These are phyloP conservation scores for Paxillus ammoniavirescens DNA, from an alignment of 768 basidiomycete genomes.

Conservation along the genomic window DNA sequence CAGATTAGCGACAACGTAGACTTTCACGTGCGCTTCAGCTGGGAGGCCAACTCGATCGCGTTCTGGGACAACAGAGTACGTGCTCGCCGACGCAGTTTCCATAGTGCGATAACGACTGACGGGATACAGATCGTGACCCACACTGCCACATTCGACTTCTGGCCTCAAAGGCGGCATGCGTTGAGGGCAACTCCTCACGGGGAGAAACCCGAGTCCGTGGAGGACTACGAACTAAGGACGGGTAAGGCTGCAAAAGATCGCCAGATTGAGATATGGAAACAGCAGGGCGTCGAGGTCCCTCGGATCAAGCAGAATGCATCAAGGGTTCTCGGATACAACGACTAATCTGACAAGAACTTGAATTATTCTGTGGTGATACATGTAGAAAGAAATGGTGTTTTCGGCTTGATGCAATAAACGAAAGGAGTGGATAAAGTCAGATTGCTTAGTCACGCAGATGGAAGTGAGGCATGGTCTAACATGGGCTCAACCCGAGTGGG, in stretches of 20 bases:
- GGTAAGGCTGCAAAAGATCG: slow-evolving; percentile 74
- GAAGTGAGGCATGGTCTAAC: not conserved
- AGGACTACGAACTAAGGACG: slow-evolving; percentile 59
- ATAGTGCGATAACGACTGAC: too few relatives aligned
- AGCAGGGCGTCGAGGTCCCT: slow-evolving; percentile 54
- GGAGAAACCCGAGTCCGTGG: slow-evolving; percentile 74
- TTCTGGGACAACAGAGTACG: slow-evolving; percentile 84
- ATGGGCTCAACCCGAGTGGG: not conserved
- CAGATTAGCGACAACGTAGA: slow-evolving; percentile 70
- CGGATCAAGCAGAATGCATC: slow-evolving; percentile 27
- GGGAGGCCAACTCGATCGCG: slow-evolving; percentile 76
- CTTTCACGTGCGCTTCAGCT: slow-evolving; percentile 74
- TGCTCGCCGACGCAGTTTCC: not conserved
- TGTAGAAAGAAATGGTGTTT: not conserved
- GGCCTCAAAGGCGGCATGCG: slow-evolving; percentile 74
- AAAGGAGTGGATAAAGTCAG: not conserved
- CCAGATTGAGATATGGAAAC: slow-evolving; percentile 68
- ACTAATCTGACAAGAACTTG: slow-evolving; percentile 34
- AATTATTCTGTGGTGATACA: slow-evolving; percentile 8
- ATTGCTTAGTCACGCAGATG: not conserved
- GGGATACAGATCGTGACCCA: slow-evolving; percentile 61
- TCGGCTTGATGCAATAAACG: not conserved
- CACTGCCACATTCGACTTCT: slow-evolving; percentile 81
- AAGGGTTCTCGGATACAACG: slow-evolving; percentile 58
- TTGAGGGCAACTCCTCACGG: slow-evolving; percentile 80